Evolutionary conservation across 2,329 filamentous ascomycete species (phyloP).

Genomic region (Hirsutella rhossiliensis): DNA sequence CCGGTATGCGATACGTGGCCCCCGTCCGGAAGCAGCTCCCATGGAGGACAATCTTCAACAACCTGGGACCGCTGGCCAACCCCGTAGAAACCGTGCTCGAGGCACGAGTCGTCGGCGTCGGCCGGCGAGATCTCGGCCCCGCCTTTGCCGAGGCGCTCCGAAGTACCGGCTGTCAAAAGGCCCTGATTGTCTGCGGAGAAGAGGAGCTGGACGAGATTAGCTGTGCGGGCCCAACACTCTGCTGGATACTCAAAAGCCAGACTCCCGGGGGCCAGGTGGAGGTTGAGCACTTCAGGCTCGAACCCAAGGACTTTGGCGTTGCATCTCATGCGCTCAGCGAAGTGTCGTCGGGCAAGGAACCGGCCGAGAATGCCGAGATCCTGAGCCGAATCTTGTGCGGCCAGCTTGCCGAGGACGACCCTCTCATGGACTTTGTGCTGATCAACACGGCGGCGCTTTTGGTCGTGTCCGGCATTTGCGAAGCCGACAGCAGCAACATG

Average conservation of each 20-base stretch:
- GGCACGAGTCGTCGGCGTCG: slow-evolving; percentile 86
- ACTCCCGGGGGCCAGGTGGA: slow-evolving; percentile 29
- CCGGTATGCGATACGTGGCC: slow-evolving; percentile 83
- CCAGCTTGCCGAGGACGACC: slow-evolving; percentile 62
- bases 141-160: slow-evolving; percentile 80
- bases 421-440: slow-evolving; percentile 85
- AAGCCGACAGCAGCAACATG: slow-evolving; percentile 70
- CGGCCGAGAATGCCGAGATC: slow-evolving; percentile 77
- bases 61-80: slow-evolving; percentile 85
- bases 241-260: slow-evolving; percentile 63
- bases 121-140: slow-evolving; percentile 72
- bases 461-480: slow-evolving; percentile 76
- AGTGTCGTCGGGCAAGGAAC: slow-evolving; percentile 77
- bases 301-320: slow-evolving; percentile 81
- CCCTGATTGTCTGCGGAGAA: slow-evolving; percentile 81
- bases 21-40: slow-evolving; percentile 78
- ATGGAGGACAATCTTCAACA: slow-evolving; percentile 95
- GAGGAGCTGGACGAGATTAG: slow-evolving; percentile 95
- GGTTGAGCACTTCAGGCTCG: slow-evolving; percentile 66
- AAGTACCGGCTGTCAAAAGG: slow-evolving; percentile 67
- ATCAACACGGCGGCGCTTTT: slow-evolving; percentile 88
- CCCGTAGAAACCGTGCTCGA: slow-evolving; percentile 77
- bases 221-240: slow-evolving; percentile 77
- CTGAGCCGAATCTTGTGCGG: slow-evolving; percentile 65
- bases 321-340: slow-evolving; percentile 58